A percentile compares a stretch with the other conserved stretches of the same genome.
These are phyloP conservation scores for Penicillium sp. DNA, from an alignment of 2,329 filamentous ascomycete genomes.

Conservation along the genomic window DNA sequence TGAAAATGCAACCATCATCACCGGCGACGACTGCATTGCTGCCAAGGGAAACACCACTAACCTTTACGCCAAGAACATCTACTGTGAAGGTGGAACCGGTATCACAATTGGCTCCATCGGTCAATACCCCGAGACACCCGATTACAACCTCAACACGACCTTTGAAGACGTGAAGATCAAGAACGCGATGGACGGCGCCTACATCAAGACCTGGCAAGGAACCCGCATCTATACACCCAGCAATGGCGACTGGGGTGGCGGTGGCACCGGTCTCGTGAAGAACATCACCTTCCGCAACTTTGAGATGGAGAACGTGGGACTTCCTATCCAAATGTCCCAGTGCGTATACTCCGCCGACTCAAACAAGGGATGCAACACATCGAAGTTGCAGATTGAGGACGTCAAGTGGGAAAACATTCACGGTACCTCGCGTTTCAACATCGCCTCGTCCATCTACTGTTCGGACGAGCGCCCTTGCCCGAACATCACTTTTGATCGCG, in stretches of 20 bases:
- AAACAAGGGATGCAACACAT: conserved; percentile 38
- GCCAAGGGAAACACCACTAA: conserved; percentile 11
- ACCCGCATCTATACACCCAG: conserved; percentile 15
- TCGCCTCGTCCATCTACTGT: conserved; percentile 51
- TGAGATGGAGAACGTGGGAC: conserved; percentile 19
- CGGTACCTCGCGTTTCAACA: conserved; percentile 52
- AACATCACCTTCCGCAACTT: conserved; percentile 14
- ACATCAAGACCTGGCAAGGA: conserved; percentile 31
- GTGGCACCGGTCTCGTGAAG: conserved; percentile 17
- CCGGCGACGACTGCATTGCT: conserved; percentile 13
- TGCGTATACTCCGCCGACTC: conserved; percentile 22
- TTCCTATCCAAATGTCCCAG: conserved; percentile 24
- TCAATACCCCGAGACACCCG: conserved; percentile 38
- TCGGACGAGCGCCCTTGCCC: conserved; percentile 44
- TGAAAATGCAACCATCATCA: conserved; percentile 12
- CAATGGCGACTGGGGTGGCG: conserved; percentile 27
- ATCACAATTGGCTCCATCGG: conserved; percentile 45
- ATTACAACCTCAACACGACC: conserved; percentile 42
- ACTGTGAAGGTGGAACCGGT: conserved; percentile 40
- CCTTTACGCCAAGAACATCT: conserved; percentile 41
- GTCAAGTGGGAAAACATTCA: conserved; percentile 53
- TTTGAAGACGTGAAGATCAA: conserved; percentile 35
- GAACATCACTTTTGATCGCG: conserved; percentile 30
- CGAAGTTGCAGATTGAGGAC: conserved; percentile 47
- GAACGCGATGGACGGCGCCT: conserved; percentile 25